Evolutionary conservation across 805 yeast species (phyloP).

Genomic region (Tetrapisispora phaffii): DNA sequence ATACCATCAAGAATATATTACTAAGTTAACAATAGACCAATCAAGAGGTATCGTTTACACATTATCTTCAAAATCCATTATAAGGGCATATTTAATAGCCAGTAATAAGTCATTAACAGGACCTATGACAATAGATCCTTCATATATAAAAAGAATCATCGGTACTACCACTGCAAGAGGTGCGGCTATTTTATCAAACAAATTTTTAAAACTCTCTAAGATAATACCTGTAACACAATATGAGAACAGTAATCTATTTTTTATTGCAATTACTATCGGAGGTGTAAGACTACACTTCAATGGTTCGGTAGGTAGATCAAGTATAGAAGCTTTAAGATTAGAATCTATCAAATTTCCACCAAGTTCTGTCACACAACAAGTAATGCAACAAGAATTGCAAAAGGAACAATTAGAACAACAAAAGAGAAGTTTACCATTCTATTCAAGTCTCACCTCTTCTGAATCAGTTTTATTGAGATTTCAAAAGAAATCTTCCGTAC

Average conservation of each 20-base stretch:
- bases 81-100: slow-evolving; percentile 57
- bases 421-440: slow-evolving; percentile 26
- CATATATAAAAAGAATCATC: slow-evolving; percentile 31
- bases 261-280: slow-evolving; percentile 69
- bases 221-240: slow-evolving; percentile 32
- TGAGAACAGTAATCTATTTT: slow-evolving; percentile 60
- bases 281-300: slow-evolving; percentile 69
- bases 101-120: slow-evolving; percentile 33
- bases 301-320: slow-evolving; percentile 31
- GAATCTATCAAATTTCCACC: slow-evolving; percentile 60
- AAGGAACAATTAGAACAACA: slow-evolving; percentile 33
- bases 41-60: slow-evolving; percentile 72
- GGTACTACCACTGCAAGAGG: slow-evolving; percentile 38
- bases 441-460: slow-evolving; percentile 21
- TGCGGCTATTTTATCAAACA: slow-evolving; percentile 47
- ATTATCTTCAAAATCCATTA: slow-evolving; percentile 68
- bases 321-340: slow-evolving; percentile 34
- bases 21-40: slow-evolving; percentile 62
- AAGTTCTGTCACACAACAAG: slow-evolving; percentile 27
- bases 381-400: slow-evolving; percentile 26
- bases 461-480: slow-evolving; percentile 34
- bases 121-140: slow-evolving; percentile 31
- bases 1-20: slow-evolving; percentile 44
- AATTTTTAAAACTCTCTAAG: slow-evolving; percentile 50
- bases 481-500: slow-evolving; percentile 44